Evolutionary conservation across 768 basidiomycete genomes (phyloP), one percentile per base, ranked within the genome.

Genomic region (Agaricus blazei): DNA sequence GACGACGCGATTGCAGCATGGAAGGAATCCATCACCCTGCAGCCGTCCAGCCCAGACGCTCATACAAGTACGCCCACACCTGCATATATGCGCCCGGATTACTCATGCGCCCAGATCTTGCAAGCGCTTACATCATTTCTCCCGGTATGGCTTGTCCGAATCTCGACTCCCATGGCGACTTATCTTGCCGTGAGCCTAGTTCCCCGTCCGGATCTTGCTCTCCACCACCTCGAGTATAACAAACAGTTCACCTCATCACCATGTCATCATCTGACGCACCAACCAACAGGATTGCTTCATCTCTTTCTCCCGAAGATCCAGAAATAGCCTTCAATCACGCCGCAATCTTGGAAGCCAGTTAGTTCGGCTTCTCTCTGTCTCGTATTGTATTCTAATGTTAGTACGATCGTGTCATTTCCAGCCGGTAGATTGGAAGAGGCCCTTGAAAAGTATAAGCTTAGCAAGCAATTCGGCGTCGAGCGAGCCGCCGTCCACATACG

Each of bases 261-360:
- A 54, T 70, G 66, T 23, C 29, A n/a, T 51, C 34, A n/a, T 45
- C 51, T 55, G 19, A 63, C 61, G 67, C 65, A 31, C 12, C 28
- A 48, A 26, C 59, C 65, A 66, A 57, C 70, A 94, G 92, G 62
- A 84, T 88, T 67, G 92, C 92, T 48, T 77, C 84, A 43, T 83
- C 85, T n/a, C 79, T 94, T 62, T 80, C 86, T 57, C 92, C 92
- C 45, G 88, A 91, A 68, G 92, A 94, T 75, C 85, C 88, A 67
- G 92, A 94, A 68, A 91, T 93, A 64, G 85, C 89, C 14, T 94
- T 93, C 77, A 94, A 94, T 73, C 81, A 92, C 56, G 92, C 88
- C 49, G 92, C 90, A 44, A 90, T 94, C 63, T 78, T 93, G 58
- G 92, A 94, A 84, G 91, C 92, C 54, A 82, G 92, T 90, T 62